Evolutionary conservation across 306 rosid species (phyloP), one percentile per base, ranked within the genome.

Genomic region (Castanea crenata): DNA sequence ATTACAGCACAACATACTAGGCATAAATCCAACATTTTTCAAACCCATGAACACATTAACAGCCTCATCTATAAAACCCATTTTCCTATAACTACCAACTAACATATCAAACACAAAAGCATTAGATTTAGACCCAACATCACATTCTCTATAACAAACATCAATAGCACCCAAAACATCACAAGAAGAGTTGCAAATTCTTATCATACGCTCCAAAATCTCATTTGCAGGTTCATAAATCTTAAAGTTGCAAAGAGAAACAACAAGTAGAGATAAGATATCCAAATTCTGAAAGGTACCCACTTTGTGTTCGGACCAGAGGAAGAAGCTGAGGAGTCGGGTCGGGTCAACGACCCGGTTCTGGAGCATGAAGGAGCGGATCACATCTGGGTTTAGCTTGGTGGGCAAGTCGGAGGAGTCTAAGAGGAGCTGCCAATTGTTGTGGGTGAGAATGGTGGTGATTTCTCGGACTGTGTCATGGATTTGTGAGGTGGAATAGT

Each of bases 251-350:
- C 87, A 90, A 13, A 90, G 86, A 32, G 74, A 44, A 82, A 90
- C 79, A 20, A 75, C 87, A 74, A 89, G 80, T 81, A 87, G 25
- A 55, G 91, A 87, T 13, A 79, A 83, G 0, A 80, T 62, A 56
- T 81, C 83, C 81, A 90, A 76, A 75, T 79, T 59, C 31, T 81
- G 86, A 5, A 77, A 69, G 21, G 61, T 73, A 78, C 90, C 90
- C 69, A 84, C 8, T 32, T 84, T 88, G 3, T 77, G 35, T 73
- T 77, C 81, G 46, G 86, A 79, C 91, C 93, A 90, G 1, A 67
- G 18, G 82, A 90, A 85, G 85, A 90, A 90, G 49, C 74, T 73
- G 38, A 77, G 76, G 72, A 89, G 88, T 73, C 75, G 83, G 29
- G 76, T 76, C 52, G 88, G 81, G 70, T 87, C 84, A 77, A 35